A percentile compares a stretch with the other conserved stretches of the same genome.
phyloP scores from a whole-genome alignment of 1,139 yeast genomes.

The Candida sp. region DNA sequence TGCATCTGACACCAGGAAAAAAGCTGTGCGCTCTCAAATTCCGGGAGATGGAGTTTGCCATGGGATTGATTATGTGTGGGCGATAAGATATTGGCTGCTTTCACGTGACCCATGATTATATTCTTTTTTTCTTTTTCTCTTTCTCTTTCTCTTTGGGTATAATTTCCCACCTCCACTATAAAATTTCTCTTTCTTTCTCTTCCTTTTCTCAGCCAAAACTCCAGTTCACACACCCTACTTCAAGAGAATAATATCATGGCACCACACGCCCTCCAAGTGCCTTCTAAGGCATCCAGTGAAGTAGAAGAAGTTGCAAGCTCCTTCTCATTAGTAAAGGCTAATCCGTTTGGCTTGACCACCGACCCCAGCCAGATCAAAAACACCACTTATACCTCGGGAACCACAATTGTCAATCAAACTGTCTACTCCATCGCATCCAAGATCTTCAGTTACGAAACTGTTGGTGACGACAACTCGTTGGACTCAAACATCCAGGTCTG shows the following conservation, averaged over 20 bases:
- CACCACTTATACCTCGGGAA: constrained; percentile 63
- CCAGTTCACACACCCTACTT: background rate
- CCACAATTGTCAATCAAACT: constrained; percentile 65
- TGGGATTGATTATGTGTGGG: background rate
- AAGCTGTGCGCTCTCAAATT: background rate
- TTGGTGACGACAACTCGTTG: constrained; percentile 63
- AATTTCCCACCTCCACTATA: background rate
- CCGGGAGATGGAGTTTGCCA: constrained; percentile 1
- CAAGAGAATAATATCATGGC: constrained; percentile 6
- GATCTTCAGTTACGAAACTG: constrained; percentile 72
- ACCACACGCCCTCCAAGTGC: constrained; percentile 7
- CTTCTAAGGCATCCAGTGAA: background rate
- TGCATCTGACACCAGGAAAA: background rate
- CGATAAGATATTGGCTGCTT: constrained; percentile 4
- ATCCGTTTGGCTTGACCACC: constrained; percentile 62
- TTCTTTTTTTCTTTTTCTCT: background rate
- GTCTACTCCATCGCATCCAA: constrained; percentile 65
- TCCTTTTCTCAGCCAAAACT: background rate
- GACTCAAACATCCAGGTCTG: constrained; percentile 68
- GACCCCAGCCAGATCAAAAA: constrained; percentile 60
- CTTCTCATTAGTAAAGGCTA: constrained; percentile 19
- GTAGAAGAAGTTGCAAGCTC: constrained; percentile 7
- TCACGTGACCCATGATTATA: constrained; percentile 3
- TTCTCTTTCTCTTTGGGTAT: background rate
- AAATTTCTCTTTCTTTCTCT: background rate